These are phyloP conservation scores for Blastocladiella britannica DNA, from an alignment of 192 early-diverging fungal genomes.

Conservation along the genomic window DNA sequence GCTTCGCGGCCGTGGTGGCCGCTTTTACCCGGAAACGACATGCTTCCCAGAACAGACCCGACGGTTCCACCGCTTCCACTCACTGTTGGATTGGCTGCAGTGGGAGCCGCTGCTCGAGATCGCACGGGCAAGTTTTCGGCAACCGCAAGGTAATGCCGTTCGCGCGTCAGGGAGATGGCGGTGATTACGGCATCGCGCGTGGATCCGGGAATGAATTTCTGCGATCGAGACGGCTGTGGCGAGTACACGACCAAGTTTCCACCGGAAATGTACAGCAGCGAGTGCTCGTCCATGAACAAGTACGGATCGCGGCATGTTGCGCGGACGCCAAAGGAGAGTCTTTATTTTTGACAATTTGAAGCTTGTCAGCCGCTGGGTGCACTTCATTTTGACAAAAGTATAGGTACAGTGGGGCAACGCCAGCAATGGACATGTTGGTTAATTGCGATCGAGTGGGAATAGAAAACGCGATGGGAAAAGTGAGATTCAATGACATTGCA, in stretches of 20 bases:
- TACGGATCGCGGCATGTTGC: background rate
- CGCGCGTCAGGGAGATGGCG: slow-evolving; percentile 17
- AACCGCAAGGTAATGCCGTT: slow-evolving; percentile 25
- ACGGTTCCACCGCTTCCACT: background rate
- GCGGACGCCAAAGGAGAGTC: background rate
- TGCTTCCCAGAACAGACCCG: no score
- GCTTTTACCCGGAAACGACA: no score
- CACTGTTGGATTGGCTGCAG: background rate
- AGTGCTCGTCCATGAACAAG: background rate
- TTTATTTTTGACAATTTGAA: background rate
- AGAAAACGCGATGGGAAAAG: background rate
- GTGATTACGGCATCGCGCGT: slow-evolving; percentile 15
- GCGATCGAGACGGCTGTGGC: slow-evolving; percentile 3
- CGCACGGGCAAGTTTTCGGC: slow-evolving; percentile 11
- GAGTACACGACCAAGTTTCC: background rate
- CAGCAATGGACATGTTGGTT: background rate
- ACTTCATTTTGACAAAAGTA: background rate
- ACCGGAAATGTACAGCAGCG: background rate
- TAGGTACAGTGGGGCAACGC: background rate
- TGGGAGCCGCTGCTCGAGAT: slow-evolving; percentile 1
- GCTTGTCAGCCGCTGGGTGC: background rate
- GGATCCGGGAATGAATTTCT: slow-evolving; percentile 20
- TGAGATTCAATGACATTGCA: no score
- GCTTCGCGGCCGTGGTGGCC: background rate
- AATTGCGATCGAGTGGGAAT: background rate